Evolutionary conservation across 2,329 filamentous ascomycete genomes (phyloP).

Genomic region (Zymoseptoria passerinii): DNA sequence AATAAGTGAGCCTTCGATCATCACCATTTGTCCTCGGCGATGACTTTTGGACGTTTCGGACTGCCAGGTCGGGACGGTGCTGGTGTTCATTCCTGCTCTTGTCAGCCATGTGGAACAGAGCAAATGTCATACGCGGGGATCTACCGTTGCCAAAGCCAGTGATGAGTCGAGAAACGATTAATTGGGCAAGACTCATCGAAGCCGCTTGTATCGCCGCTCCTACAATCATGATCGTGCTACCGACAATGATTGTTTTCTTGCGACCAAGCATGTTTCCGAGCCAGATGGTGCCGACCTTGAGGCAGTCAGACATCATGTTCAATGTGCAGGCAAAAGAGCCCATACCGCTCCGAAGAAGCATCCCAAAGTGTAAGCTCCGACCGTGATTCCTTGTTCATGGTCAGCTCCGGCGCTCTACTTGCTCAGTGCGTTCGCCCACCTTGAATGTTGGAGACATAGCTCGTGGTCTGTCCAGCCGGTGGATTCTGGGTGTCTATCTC

Average conservation of each 20-base stretch:
- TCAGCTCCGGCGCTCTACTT: neutral
- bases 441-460: slow-evolving; percentile 29
- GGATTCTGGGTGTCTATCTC: slow-evolving; percentile 28
- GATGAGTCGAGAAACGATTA: slow-evolving; percentile 44
- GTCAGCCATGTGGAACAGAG: slow-evolving; percentile 30
- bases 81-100: slow-evolving; percentile 32
- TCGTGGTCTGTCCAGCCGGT: slow-evolving; percentile 2
- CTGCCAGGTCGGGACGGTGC: slow-evolving; percentile 41
- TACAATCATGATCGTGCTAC: slow-evolving; percentile 49
- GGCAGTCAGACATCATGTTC: neutral
- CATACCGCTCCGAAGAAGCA: slow-evolving; percentile 17
- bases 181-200: slow-evolving; percentile 38
- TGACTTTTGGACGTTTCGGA: slow-evolving; percentile 69
- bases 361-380: slow-evolving; percentile 13
- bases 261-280: slow-evolving; percentile 53
- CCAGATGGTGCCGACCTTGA: slow-evolving; percentile 27
- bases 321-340: slow-evolving; percentile 19
- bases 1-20: slow-evolving; percentile 82
- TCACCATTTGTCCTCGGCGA: slow-evolving; percentile 84
- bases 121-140: slow-evolving; percentile 37
- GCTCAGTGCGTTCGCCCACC: slow-evolving; percentile 12
- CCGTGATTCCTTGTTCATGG: slow-evolving; percentile 25
- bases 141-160: slow-evolving; percentile 41
- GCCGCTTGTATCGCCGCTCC: slow-evolving; percentile 52
- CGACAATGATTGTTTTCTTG: slow-evolving; percentile 51